Evolutionary conservation across 192 early-diverging fungal species (phyloP), one percentile per base, ranked within the genome.

Genomic region (Anaeromyces robustus): DNA sequence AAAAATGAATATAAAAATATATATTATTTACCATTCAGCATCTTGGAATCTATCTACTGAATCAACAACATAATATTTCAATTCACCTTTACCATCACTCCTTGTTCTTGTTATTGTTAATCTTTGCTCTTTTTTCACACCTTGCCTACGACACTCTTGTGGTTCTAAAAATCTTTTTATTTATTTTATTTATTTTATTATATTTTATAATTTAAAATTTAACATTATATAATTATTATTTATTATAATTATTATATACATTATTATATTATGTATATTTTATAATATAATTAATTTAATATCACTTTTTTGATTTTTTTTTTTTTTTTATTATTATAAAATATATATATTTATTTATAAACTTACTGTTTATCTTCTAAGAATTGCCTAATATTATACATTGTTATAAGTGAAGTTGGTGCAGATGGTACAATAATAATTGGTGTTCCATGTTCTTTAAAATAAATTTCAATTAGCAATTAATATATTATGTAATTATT

Each of bases 361-460:
- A 83, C 89, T 84, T 85, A 93, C 90, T 85, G 85, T 84, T 94
- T 87, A 77, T 94, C 92, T 81, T 92, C 85, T 11, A 98, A 85
- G 78, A 98, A 94, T 37, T 92, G 85, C 83, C 94, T 92, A 77
- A 95, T 92, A 85, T 98, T 98, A 85, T 92, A 95, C 87, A 97
- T 88, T 31, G 92, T 96, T 68, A 98, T 78, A 84, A 94, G 90
- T 1, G 96, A 90, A 6, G 94, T 94, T 7, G 92, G 86, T 30
- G 91, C 93, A 0, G 94, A 90, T 5, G 97, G 97, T n/a, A 98
- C 93, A 31, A 98, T 91, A 82, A 98, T 97, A 28, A 96, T 95
- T 4, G 96, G 96, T 43, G 92, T 92, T 81, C 81, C 82, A 77
- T 39, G 5, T 78, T 29, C 77, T 85, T 16, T 79, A 78, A 78